Evolutionary conservation across 129 eudicot species (phyloP), one percentile per base, ranked within the genome.

Genomic region (Lactuca sativa): DNA sequence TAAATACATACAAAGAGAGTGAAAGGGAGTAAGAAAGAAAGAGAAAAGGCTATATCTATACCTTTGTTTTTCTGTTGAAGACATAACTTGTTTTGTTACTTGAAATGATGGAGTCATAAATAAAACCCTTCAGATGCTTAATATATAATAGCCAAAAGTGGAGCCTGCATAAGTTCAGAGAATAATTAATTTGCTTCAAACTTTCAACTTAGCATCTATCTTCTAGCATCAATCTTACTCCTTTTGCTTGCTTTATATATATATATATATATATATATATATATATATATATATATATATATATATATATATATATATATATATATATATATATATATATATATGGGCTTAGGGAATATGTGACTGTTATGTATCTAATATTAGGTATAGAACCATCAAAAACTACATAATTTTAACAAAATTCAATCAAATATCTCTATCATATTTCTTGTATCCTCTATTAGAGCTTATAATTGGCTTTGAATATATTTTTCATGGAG

Each of bases 121-220:
- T 16, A 36, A 16, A 37, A 73, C 15, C 44, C 33, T 25, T n/a
- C 4, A 71, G 7, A 62, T 56, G 9, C 3, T 34, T 25, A 33
- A 70, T 73, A 73, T 52, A 53, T 52, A 62, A n/a, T 3, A 44
- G 25, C 11, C 17, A 72, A 72, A 72, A 62, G 77, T 62, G 49
- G 7, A 36, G 15, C 48, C 16, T 37, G 30, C 30, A 25, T 25
- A 25, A 25, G 30, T 25, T 14, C 32, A 59, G 70, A 62, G 77
- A 73, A 73, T 73, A 73, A 62, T 8, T 25, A 25, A 25, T 25
- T 25, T 25, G 30, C 30, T 25, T 25, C 1, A 25, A 25, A 25
- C 30, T 25, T 25, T 25, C 59, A 55, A 55, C 31, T 16, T 17
- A 18, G 33, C 12, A 60, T 60, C 65, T 60, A 14, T 25, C 40